A percentile compares a stretch with the other conserved stretches of the same genome.
phyloP scores from a whole-genome alignment of 2,329 filamentous ascomycete species.

The Fusarium sp. region DNA sequence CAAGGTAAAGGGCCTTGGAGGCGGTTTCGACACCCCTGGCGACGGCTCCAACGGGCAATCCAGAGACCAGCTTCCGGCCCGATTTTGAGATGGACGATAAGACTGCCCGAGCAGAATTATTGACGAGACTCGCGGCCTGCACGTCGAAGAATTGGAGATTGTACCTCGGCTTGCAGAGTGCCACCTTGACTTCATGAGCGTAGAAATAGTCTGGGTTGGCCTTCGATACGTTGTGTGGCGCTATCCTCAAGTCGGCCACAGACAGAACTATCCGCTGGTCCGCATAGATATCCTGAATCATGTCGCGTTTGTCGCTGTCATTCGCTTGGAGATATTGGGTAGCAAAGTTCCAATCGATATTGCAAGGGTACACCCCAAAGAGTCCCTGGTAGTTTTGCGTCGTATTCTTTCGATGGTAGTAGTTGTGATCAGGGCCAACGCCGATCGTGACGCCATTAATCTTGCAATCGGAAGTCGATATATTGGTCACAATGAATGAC shows the following conservation, averaged over 20 bases:
- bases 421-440: conserved; percentile 38
- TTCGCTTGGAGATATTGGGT: conserved; percentile 11
- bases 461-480: conserved; percentile 38
- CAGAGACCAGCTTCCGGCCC: conserved; percentile 10
- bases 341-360: conserved; percentile 41
- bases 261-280: conserved; percentile 40
- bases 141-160: conserved; percentile 26
- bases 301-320: conserved; percentile 13
- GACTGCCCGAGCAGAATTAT: conserved; percentile 21
- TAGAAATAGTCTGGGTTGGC: conserved; percentile 27
- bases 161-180: conserved; percentile 38
- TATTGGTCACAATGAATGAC: conserved; percentile 38
- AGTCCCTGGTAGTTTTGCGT: conserved; percentile 45
- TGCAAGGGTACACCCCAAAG: conserved; percentile 41
- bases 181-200: conserved; percentile 32
- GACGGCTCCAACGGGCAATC: conserved; percentile 24
- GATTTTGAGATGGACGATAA: background rate
- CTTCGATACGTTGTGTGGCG: conserved; percentile 16
- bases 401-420: conserved; percentile 40
- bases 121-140: conserved; percentile 12
- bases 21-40: conserved; percentile 27
- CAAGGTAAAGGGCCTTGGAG: conserved; percentile 22
- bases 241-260: conserved; percentile 34
- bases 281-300: conserved; percentile 34
- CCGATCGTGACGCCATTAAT: conserved; percentile 42